Evolutionary conservation across 306 rosid genomes (phyloP).

Genomic region (Rosa persica): DNA sequence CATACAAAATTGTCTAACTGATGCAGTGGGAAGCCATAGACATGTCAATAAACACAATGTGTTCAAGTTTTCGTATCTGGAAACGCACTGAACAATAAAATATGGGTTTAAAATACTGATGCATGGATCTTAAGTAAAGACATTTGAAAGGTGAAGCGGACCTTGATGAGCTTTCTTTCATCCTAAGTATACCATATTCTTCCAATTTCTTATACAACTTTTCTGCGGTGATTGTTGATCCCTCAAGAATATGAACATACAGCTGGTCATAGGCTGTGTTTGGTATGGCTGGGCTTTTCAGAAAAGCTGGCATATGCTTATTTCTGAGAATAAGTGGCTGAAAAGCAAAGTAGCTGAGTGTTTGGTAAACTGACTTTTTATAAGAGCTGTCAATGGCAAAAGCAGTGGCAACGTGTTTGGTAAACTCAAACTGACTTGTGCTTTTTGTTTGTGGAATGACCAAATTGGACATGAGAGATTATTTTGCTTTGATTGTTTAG

Average conservation of each 20-base stretch:
- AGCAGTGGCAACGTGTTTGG: no score
- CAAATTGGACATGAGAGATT: no score
- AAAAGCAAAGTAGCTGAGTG: no score
- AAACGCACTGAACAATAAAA: neutral
- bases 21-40: neutral
- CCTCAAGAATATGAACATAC: conserved; percentile 54
- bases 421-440: no score
- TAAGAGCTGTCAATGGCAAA: no score
- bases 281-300: no score
- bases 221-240: conserved; percentile 45
- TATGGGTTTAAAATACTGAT: neutral
- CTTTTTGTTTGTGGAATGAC: no score
- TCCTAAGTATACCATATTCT: conserved; percentile 58
- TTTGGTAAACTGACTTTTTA: no score
- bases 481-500: no score
- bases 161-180: conserved; percentile 63
- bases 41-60: neutral
- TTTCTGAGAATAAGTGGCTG: no score
- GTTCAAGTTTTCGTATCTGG: neutral
- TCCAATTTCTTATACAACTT: conserved; percentile 51
- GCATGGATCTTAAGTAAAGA: neutral
- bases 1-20: neutral
- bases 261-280: no score
- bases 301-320: no score
- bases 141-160: conserved; percentile 26